A percentile compares a stretch with the other conserved stretches of the same genome.
These are phyloP conservation scores for Pseudocercospora macadamiae DNA, from an alignment of 2,329 filamentous ascomycete genomes.

Conservation along the genomic window DNA sequence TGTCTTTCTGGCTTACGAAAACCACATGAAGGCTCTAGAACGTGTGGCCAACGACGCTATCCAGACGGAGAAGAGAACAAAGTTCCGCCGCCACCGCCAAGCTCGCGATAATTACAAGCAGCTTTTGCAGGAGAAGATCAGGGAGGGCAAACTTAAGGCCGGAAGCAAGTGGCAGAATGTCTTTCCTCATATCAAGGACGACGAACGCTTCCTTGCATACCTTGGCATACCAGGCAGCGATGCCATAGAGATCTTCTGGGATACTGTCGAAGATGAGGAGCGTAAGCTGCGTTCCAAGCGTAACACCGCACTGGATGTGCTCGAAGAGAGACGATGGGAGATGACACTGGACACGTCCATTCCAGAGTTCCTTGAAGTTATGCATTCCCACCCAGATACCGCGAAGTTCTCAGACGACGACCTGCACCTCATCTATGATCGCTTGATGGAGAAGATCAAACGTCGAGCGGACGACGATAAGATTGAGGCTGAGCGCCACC, in stretches of 20 bases:
- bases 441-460: conserved; percentile 82
- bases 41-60: conserved; percentile 87
- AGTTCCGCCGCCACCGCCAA: conserved; percentile 80
- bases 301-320: conserved; percentile 37
- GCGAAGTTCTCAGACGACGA: conserved; percentile 82
- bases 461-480: conserved; percentile 82
- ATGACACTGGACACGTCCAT: conserved; percentile 83
- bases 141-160: conserved; percentile 80
- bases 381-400: conserved; percentile 86
- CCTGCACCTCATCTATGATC: conserved; percentile 79
- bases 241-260: conserved; percentile 93
- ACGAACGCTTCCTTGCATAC: conserved; percentile 81
- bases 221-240: conserved; percentile 66
- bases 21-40: conserved; percentile 90
- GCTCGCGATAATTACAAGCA: conserved; percentile 78
- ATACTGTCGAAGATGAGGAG: conserved; percentile 91
- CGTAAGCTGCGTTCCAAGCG: conserved; percentile 48
- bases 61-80: conserved; percentile 82
- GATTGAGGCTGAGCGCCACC: conserved; percentile 77
- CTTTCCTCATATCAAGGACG: conserved; percentile 72
- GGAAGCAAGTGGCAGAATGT: conserved; percentile 89
- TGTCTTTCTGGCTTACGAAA: conserved; percentile 89
- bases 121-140: conserved; percentile 73
- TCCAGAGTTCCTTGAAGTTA: conserved; percentile 81
- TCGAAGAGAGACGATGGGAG: conserved; percentile 83